Conservation (phyloP, 129 eudicot species). For the Pseudognaphalium luteoalbum region DNA sequence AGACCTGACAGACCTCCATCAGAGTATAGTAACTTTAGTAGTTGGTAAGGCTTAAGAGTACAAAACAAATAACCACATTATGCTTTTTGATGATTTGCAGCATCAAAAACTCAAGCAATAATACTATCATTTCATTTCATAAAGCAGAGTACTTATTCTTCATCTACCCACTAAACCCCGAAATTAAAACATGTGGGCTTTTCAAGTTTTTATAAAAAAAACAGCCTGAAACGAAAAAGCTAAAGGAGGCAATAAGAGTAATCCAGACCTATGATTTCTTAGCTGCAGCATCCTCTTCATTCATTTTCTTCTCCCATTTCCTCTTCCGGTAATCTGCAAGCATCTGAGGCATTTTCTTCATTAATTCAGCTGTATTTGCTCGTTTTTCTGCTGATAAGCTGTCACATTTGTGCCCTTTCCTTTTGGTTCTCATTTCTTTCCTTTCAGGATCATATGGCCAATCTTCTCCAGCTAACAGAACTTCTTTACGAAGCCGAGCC, state of each 20-base stretch:
- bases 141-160: conserved; percentile 3
- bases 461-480: conserved; percentile 66
- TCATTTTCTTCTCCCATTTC: conserved; percentile 96
- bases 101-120: conserved; percentile 9
- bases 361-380: conserved; percentile 66
- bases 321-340: conserved; percentile 77
- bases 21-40: conserved; percentile 1
- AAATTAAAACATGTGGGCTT: conserved; percentile 6
- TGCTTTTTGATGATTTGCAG: neutral
- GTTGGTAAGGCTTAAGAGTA: neutral
- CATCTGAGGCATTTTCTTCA: conserved; percentile 89
- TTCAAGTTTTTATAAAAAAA: conserved; percentile 1
- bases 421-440: conserved; percentile 71
- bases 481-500: conserved; percentile 75
- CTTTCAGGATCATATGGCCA: conserved; percentile 85
- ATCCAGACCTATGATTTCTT: conserved; percentile 44
- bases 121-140: neutral
- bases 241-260: neutral
- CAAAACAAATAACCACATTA: neutral
- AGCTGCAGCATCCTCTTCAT: conserved; percentile 79
- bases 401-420: conserved; percentile 89
- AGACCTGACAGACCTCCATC: neutral
- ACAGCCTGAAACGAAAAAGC: neutral
- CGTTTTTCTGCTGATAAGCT: conserved; percentile 79
- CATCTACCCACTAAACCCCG: neutral